Base-by-base conservation (phyloP, 2,329 filamentous ascomycete genomes). In the Teratosphaeria nubilosa region DNA sequence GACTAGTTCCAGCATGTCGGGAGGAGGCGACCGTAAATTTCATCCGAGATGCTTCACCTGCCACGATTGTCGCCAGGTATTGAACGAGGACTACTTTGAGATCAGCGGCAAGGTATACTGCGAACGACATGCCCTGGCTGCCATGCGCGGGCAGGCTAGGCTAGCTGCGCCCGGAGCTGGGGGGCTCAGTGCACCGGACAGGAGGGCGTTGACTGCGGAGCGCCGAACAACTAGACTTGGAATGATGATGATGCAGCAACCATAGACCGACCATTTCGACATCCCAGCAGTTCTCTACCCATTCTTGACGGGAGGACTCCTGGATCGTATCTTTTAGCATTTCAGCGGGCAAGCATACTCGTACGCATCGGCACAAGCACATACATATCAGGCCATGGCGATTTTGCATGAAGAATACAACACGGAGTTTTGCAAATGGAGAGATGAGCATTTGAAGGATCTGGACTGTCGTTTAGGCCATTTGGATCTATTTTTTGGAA, bases 31-130 rank as follows among this genome's bases (percentile, higher is more conserved):
- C 34, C 80, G 84, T 65, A 96, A 96, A 71, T 94, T 91, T 73
- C 94, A 99, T 71, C 84, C 90, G 0, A 79, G 82, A 7, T 99
- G 94, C 74, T 90, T 99, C 75, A 86, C 85, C 54, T 97, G 94
- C 70, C 80, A 81, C 54, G 86, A 90, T 64, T 97, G 92, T 70
- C 82, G 84, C 32, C 75, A 83, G 53, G 83, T 86, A 2, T 78
- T 97, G 13, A 81, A 82, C 22, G 86, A 92, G 51, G 92, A 94
- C 61, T 97, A 97, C 72, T 96, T 94, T 67, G 91, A 97, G 72
- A 86, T 96, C 64, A 84, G 83, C 48, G 89, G 89, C 25, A 80
- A 78, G 51, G 84, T 88, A 0, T 96, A 88, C 70, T 99, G 92
- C 72, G 92, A 97, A 73, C 83, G 86, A 51, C 91, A 97, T 70